phyloP scores from a whole-genome alignment of 2,329 filamentous ascomycete genomes.

The Dactylonectria macrodidyma region DNA sequence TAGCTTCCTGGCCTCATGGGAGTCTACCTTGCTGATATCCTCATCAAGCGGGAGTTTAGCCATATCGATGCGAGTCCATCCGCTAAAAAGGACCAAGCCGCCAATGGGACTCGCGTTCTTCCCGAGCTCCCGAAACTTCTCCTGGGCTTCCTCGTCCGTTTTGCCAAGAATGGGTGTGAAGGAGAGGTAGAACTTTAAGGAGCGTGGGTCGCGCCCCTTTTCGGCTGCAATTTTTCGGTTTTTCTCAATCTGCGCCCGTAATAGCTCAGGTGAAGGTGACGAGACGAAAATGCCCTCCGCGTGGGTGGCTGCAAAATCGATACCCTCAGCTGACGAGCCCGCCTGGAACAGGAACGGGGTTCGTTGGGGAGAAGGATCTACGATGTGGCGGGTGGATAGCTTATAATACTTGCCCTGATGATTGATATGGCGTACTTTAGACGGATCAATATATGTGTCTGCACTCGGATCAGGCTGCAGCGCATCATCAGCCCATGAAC shows the following conservation, averaged over 20 bases:
- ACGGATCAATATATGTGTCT: constrained; percentile 56
- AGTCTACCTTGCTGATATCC: background rate
- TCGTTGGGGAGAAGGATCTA: constrained; percentile 18
- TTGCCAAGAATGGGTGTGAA: constrained; percentile 1
- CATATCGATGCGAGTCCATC: constrained; percentile 4
- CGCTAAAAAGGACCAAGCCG: constrained; percentile 7
- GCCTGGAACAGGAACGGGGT: constrained; percentile 28
- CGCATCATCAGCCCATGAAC: constrained; percentile 23
- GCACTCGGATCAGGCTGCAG: constrained; percentile 57
- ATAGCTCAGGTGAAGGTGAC: background rate
- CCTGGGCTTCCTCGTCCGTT: constrained; percentile 23
- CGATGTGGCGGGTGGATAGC: constrained; percentile 1
- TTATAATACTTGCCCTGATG: constrained; percentile 69
- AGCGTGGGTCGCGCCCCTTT: constrained; percentile 9
- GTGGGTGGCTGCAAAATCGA: constrained; percentile 25
- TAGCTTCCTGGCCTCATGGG: too few species aligned
- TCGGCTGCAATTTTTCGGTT: background rate
- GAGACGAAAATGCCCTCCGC: constrained; percentile 26
- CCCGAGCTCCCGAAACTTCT: constrained; percentile 13
- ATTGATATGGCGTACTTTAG: constrained; percentile 71
- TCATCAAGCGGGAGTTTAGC: constrained; percentile 2
- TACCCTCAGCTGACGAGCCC: constrained; percentile 28
- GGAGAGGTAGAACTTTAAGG: constrained; percentile 11
- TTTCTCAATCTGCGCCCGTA: background rate
- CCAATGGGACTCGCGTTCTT: constrained; percentile 7